Base-by-base conservation (phyloP, 495 filamentous ascomycete genomes). In the Podospora anserina region DNA sequence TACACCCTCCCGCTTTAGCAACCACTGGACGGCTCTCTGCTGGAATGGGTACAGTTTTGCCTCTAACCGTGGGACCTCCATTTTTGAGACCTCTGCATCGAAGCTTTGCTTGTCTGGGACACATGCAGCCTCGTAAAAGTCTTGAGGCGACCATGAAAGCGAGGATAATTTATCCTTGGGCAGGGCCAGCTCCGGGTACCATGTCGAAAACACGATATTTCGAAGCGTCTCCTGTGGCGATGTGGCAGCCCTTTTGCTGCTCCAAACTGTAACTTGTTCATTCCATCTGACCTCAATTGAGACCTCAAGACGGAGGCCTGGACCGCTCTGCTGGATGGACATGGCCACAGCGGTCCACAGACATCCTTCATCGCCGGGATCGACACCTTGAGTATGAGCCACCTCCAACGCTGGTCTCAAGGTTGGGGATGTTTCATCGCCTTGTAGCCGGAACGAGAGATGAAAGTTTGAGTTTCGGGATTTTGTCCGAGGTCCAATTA, bases 21-120 rank as follows among this genome's bases (percentile, higher is more conserved):
- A 73, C 82, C 82, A 84, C 55, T 83, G 77, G 18, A 84, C 70
- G 9, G 80, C 75, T 62, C 82, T 67, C 4, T 71, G 74, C 69
- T 84, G 82, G 69, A 84, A 84, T 5, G 82, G 82, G 68, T 76
- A 84, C 3, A 84, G 70, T 1, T 30, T 73, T 4, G 81, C 72
- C 5, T 74, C 62, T 1, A 84, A 70, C 18, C 61, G 61, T 3
- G 77, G 74, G 20, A 79, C 63, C 9, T 68, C 23, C 64, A 81
- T 68, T 5, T 71, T 61, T 0, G 66, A 58, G 0, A 76, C 55
- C 20, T 74, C 66, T 2, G 69, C 57, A 56, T 78, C 66, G 18
- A 69, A 61, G 5, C 28, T 11, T 4, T 76, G 69, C 27, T 74
- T 74, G 53, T 74, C 67, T 0, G 82, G 79, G 28, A 78, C 66